A percentile compares a stretch with the other conserved stretches of the same genome.
phyloP scores from a whole-genome alignment of 2,329 filamentous ascomycete species.

The Alternaria rosae region DNA sequence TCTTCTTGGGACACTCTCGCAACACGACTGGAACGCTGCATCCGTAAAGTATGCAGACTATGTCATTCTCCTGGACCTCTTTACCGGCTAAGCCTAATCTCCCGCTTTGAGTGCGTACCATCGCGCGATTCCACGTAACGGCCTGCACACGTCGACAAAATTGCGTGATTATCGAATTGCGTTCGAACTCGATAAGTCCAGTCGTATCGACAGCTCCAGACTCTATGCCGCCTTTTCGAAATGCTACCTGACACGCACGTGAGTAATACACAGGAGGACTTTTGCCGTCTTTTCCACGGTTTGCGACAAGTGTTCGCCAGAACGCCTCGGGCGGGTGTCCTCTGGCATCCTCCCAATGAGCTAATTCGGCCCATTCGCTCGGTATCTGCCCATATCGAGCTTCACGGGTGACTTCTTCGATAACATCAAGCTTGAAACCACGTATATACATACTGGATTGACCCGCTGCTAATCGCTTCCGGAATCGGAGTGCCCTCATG shows the following conservation, averaged over 20 bases:
- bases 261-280: background rate
- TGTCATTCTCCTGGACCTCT: background rate
- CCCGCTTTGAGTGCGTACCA: background rate
- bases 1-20: background rate
- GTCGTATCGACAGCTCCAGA: background rate
- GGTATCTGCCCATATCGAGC: background rate
- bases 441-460: background rate
- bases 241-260: background rate
- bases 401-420: background rate
- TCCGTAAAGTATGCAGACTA: background rate
- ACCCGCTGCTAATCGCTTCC: background rate
- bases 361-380: background rate
- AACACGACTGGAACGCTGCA: background rate
- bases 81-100: background rate
- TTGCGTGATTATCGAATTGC: background rate
- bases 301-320: background rate
- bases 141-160: background rate
- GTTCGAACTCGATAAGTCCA: background rate
- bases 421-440: background rate
- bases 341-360: background rate
- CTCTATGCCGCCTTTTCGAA: background rate
- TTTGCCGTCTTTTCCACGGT: background rate
- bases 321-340: background rate
- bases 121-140: background rate
- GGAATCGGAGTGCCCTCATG: background rate